These are phyloP conservation scores for Nitzschia palea DNA, from an alignment of 108 stramenopile genomes.

Conservation along the genomic window DNA sequence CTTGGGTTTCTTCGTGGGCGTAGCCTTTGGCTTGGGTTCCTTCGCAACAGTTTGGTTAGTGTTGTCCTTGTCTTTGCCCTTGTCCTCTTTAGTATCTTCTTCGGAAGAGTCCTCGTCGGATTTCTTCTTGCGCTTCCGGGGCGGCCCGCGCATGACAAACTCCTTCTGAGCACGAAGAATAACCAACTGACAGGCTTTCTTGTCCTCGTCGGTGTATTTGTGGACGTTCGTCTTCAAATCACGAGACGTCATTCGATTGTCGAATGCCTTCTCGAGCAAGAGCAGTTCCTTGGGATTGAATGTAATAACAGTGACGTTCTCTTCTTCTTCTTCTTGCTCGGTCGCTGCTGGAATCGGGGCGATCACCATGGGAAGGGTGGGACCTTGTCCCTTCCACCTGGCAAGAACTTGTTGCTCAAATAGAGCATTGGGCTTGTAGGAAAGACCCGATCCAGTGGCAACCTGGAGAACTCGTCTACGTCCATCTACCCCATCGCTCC, in stretches of 20 bases:
- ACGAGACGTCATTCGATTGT: constrained; percentile 21
- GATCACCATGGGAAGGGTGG: background rate
- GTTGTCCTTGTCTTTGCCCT: constrained; percentile 1
- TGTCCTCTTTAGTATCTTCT: background rate
- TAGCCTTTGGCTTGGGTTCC: background rate
- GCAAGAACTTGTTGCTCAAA: constrained; percentile 34
- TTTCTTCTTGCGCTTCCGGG: constrained; percentile 27
- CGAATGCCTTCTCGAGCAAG: constrained; percentile 37
- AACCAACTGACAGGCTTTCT: constrained; percentile 16
- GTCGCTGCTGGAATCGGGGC: background rate
- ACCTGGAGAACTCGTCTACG: constrained; percentile 34
- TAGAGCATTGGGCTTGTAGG: constrained; percentile 24
- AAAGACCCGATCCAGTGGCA: constrained; percentile 20
- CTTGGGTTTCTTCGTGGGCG: background rate
- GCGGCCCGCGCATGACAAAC: constrained; percentile 27
- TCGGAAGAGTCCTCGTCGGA: background rate
- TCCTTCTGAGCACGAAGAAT: constrained; percentile 30
- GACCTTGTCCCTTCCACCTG: constrained; percentile 20
- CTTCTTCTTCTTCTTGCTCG: background rate
- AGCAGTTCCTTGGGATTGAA: constrained; percentile 41
- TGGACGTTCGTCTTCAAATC: constrained; percentile 27
- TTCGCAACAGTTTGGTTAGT: background rate
- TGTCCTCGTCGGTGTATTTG: constrained; percentile 35
- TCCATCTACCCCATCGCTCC: constrained; percentile 8
- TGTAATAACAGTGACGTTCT: constrained; percentile 21